phyloP scores from a whole-genome alignment of 495 filamentous ascomycete species.

The Lasiosphaeriaceae sp. region DNA sequence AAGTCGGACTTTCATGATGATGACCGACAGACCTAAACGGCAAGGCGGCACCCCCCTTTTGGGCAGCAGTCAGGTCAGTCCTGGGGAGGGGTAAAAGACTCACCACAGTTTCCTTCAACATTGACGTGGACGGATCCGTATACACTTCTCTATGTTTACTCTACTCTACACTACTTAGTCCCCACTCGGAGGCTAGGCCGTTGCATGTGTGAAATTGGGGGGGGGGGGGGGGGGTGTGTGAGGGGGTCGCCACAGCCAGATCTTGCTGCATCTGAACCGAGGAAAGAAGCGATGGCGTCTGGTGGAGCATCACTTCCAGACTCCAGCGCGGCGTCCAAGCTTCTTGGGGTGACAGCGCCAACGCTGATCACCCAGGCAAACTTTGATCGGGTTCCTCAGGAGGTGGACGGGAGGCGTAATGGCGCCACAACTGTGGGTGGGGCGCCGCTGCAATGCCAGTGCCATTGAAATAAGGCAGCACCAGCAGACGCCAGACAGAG shows the following conservation, averaged over 20 bases:
- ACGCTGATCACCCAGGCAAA: slow-evolving; percentile 11
- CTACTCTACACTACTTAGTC: too few species aligned
- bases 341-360: slow-evolving; percentile 9
- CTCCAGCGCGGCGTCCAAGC: neutral
- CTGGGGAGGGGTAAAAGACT: neutral
- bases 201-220: too few species aligned
- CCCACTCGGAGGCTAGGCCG: too few species aligned
- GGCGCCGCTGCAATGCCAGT: slow-evolving; percentile 9
- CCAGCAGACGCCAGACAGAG: slow-evolving; percentile 10
- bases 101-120: too few species aligned
- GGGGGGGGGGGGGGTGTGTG: too few species aligned
- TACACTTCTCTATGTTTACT: too few species aligned
- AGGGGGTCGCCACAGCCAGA: too few species aligned
- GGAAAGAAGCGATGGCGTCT: neutral
- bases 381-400: neutral
- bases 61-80: neutral
- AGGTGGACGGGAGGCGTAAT: slow-evolving; percentile 24
- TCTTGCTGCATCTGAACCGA: too few species aligned
- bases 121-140: too few species aligned
- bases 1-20: neutral
- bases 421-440: slow-evolving; percentile 14
- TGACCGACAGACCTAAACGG: neutral
- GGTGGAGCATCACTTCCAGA: neutral
- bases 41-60: neutral
- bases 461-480: slow-evolving; percentile 14